Percentiles rank a stretch among this genome's conserved stretches.
Conservation (phyloP, 495 filamentous ascomycete species). For the Jackrogersella minutella region DNA sequence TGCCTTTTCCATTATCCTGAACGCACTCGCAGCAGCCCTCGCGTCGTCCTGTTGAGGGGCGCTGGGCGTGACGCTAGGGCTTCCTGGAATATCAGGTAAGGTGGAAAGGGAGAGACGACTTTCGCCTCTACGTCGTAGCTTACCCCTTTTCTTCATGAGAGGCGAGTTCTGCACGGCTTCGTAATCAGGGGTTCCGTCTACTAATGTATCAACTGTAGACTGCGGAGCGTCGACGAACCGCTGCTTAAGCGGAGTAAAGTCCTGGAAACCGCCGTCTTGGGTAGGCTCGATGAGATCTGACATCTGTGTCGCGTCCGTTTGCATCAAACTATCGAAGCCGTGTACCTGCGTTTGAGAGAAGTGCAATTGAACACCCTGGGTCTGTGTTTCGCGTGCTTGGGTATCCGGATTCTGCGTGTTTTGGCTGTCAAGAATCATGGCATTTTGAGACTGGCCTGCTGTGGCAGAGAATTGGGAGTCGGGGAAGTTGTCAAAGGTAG, state of each 20-base stretch:
- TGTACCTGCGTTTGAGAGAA: slow-evolving; percentile 63
- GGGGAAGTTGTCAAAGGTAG: slow-evolving; percentile 53
- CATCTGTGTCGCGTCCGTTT: slow-evolving; percentile 62
- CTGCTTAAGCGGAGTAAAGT: slow-evolving; percentile 61
- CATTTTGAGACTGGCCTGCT: slow-evolving; percentile 56
- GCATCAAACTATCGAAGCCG: slow-evolving; percentile 59
- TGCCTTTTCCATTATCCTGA: slow-evolving; percentile 78
- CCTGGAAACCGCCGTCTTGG: slow-evolving; percentile 81
- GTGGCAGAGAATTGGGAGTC: slow-evolving; percentile 59
- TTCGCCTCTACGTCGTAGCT: slow-evolving; percentile 58
- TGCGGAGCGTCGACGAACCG: slow-evolving; percentile 69
- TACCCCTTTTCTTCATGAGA: slow-evolving; percentile 64
- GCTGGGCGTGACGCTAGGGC: slow-evolving; percentile 45
- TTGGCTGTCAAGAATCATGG: slow-evolving; percentile 74
- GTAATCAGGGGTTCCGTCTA: slow-evolving; percentile 51
- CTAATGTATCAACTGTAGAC: slow-evolving; percentile 74
- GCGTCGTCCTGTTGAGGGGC: slow-evolving; percentile 45
- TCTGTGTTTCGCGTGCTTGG: slow-evolving; percentile 50
- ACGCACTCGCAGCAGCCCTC: slow-evolving; percentile 55
- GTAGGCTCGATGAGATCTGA: slow-evolving; percentile 76
- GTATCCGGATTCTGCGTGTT: slow-evolving; percentile 36
- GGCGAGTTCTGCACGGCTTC: slow-evolving; percentile 63
- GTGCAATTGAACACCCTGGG: slow-evolving; percentile 59
- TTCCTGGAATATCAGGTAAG: slow-evolving; percentile 7
- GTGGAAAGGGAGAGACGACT: neutral